Conservation (phyloP, 306 rosid species). For the Vicia faba region DNA sequence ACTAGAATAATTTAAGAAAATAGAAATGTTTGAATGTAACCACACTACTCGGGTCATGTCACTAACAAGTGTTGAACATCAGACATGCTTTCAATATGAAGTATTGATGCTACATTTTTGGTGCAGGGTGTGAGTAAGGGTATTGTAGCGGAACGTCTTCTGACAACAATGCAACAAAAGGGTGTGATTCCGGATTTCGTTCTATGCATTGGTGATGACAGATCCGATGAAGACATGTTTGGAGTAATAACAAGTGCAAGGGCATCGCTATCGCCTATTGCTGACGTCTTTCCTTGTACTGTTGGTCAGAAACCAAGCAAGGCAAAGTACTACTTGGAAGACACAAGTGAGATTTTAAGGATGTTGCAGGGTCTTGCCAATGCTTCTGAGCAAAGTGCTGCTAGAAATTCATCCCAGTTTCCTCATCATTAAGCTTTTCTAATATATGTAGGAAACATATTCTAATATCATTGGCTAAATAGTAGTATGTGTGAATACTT, state of each 20-base stretch:
- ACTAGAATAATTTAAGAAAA: no score
- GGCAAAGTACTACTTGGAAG: constrained; percentile 54
- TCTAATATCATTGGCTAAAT: constrained; percentile 4
- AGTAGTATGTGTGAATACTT: constrained; percentile 30
- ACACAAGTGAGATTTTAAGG: constrained; percentile 80
- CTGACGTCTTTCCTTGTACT: constrained; percentile 45
- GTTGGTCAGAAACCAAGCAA: constrained; percentile 53
- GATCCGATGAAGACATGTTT: constrained; percentile 52
- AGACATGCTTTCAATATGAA: background rate
- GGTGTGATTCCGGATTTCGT: constrained; percentile 50
- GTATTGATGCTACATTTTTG: background rate
- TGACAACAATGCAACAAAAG: constrained; percentile 45
- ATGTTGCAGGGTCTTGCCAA: constrained; percentile 83
- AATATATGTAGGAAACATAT: constrained; percentile 32
- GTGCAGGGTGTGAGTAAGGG: constrained; percentile 50
- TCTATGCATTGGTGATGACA: constrained; percentile 50
- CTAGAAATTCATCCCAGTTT: constrained; percentile 39
- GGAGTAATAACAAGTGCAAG: constrained; percentile 44
- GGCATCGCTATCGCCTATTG: constrained; percentile 37
- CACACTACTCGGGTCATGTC: no score
- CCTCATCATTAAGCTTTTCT: constrained; percentile 40
- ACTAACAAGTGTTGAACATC: background rate
- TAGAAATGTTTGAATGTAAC: no score
- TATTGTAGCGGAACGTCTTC: constrained; percentile 45
- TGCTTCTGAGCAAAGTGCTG: constrained; percentile 59